Conservation (phyloP, 2,329 filamentous ascomycete species). For the Thelonectria rubi region DNA sequence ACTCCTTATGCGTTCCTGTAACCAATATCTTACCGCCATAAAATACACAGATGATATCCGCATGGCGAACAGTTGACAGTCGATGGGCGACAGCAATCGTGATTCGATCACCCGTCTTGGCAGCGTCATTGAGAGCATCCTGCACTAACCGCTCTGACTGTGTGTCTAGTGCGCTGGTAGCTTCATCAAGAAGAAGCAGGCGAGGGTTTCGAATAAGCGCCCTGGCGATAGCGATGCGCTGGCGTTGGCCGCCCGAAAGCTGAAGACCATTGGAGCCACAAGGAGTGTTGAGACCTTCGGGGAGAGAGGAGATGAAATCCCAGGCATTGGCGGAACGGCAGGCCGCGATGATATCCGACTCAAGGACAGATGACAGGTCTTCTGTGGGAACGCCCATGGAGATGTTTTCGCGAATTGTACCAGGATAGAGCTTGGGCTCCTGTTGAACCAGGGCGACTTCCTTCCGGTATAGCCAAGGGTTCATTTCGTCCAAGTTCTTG, state of each 20-base stretch:
- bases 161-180: constrained; percentile 15
- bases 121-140: constrained; percentile 4
- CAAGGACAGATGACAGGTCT: constrained; percentile 37
- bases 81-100: constrained; percentile 41
- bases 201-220: constrained; percentile 44
- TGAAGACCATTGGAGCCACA: constrained; percentile 30
- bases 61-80: constrained; percentile 30
- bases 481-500: constrained; percentile 31
- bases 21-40: constrained; percentile 41
- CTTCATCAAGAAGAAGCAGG: constrained; percentile 12
- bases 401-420: constrained; percentile 61
- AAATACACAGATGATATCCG: constrained; percentile 47
- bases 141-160: constrained; percentile 11
- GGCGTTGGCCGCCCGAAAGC: constrained; percentile 65
- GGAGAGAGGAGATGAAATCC: constrained; percentile 50
- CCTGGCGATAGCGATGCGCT: constrained; percentile 65
- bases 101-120: constrained; percentile 17
- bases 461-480: constrained; percentile 38
- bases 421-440: constrained; percentile 47
- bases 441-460: constrained; percentile 43
- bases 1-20: constrained; percentile 8
- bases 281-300: constrained; percentile 46
- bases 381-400: constrained; percentile 48
- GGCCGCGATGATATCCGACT: constrained; percentile 48
- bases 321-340: constrained; percentile 56